These are phyloP conservation scores for Phytophthora cactorum DNA, from an alignment of 352 stramenopile species.

Conservation along the genomic window DNA sequence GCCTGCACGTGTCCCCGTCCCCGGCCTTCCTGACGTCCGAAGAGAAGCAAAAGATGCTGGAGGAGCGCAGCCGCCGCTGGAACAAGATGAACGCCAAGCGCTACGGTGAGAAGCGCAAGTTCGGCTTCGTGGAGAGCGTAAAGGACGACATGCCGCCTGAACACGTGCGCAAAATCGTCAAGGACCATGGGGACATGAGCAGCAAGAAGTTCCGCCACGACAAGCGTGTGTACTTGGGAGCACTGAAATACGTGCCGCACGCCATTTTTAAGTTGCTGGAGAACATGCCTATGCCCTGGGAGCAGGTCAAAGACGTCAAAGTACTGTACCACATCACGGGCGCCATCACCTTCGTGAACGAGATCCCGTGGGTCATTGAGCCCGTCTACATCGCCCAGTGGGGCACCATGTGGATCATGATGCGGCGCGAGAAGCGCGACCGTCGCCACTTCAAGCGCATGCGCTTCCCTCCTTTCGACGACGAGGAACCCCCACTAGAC, in stretches of 20 bases:
- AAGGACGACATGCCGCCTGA: conserved; percentile 95
- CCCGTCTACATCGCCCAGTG: conserved; percentile 99
- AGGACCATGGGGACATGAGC: conserved; percentile 99
- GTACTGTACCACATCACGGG: conserved; percentile 99
- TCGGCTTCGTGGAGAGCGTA: conserved; percentile 93
- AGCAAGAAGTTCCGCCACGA: conserved; percentile 99
- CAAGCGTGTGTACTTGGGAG: conserved; percentile 99
- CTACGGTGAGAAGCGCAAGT: conserved; percentile 95
- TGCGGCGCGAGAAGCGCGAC: conserved; percentile 99
- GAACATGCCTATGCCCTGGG: conserved; percentile 99
- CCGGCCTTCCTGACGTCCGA: conserved; percentile 43
- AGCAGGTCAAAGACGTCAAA: conserved; percentile 99
- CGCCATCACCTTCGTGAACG: conserved; percentile 99
- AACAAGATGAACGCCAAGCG: conserved; percentile 93
- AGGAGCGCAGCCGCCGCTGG: conserved; percentile 86
- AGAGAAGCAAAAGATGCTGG: conserved; percentile 67
- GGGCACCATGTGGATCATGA: conserved; percentile 99
- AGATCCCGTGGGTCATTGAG: conserved; percentile 99
- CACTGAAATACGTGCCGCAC: conserved; percentile 99
- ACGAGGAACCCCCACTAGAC: conserved; percentile 98
- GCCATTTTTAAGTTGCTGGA: conserved; percentile 99
- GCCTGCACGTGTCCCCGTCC: neutral
- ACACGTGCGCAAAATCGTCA: conserved; percentile 99
- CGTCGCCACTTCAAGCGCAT: conserved; percentile 99
- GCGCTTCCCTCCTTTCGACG: conserved; percentile 99